Percentiles rank a stretch among this genome's conserved stretches.
Evolutionary conservation across 208 protist genomes (phyloP).

Genomic region (Blechomonas ayalai): DNA sequence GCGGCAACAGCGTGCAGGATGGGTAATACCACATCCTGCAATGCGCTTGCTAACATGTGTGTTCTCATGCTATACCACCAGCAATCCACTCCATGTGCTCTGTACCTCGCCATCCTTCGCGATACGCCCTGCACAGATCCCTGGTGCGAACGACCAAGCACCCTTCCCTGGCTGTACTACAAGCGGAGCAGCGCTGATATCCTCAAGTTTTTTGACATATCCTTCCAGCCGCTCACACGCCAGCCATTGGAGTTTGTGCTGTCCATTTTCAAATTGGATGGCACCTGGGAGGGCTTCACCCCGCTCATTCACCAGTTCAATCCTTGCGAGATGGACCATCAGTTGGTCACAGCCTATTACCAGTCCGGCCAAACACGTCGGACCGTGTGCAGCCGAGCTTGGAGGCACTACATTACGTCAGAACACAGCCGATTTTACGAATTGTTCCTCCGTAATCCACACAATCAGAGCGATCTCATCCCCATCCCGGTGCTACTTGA

Average conservation of each 20-base stretch:
- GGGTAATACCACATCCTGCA: constrained; percentile 45
- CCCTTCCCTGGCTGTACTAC: constrained; percentile 64
- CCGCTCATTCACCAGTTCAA: constrained; percentile 42
- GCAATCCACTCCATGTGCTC: constrained; percentile 35
- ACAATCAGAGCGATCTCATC: constrained; percentile 39
- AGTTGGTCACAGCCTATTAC: constrained; percentile 29
- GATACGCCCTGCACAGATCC: constrained; percentile 11
- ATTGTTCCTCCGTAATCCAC: constrained; percentile 50
- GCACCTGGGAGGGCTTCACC: constrained; percentile 40
- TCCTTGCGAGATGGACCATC: constrained; percentile 35
- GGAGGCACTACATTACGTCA: constrained; percentile 24
- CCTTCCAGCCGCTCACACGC: constrained; percentile 4
- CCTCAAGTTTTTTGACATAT: constrained; percentile 6
- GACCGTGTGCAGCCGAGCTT: constrained; percentile 30
- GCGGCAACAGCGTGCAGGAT: constrained; percentile 31
- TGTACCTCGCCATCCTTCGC: constrained; percentile 38
- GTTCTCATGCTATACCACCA: constrained; percentile 51
- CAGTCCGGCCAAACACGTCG: constrained; percentile 27
- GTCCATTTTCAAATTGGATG: constrained; percentile 40
- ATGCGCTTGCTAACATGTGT: constrained; percentile 70
- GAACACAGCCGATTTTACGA: constrained; percentile 54
- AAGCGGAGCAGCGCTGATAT: constrained; percentile 27
- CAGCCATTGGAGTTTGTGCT: constrained; percentile 44
- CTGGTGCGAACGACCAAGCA: constrained; percentile 16
- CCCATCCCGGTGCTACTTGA: constrained; percentile 57